Conservation (phyloP, 257 asterid genomes). For the Solanum paucissectum region DNA sequence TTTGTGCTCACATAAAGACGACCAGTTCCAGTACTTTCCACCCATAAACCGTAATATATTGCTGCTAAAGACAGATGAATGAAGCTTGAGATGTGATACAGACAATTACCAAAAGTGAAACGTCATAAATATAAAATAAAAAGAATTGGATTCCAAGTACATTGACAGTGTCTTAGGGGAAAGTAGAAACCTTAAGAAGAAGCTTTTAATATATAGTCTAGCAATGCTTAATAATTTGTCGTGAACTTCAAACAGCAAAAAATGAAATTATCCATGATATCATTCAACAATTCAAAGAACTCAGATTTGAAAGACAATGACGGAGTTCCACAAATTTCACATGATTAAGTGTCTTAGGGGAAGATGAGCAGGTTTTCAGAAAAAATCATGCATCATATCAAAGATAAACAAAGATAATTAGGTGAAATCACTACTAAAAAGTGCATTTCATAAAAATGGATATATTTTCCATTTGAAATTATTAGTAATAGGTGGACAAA, state of each 20-base stretch:
- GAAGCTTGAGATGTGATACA: neutral
- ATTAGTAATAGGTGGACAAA: neutral
- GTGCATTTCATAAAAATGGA: neutral
- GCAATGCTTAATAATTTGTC: neutral
- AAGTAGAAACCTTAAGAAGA: neutral
- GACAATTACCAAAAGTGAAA: neutral
- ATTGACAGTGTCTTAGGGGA: neutral
- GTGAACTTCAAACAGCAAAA: neutral
- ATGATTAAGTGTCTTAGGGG: neutral
- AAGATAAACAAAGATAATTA: neutral
- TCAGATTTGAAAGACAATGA: neutral
- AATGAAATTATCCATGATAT: neutral
- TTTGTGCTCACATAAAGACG: neutral
- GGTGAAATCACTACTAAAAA: neutral
- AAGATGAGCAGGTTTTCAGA: neutral
- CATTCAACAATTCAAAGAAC: neutral
- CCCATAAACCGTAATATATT: neutral
- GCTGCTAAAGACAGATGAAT: neutral
- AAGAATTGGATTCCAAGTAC: neutral
- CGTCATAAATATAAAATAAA: neutral
- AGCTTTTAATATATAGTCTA: neutral
- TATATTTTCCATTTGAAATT: neutral
- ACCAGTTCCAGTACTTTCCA: neutral
- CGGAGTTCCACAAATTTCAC: neutral
- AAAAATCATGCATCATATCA: neutral